Base-by-base conservation (phyloP, 306 rosid species). In the Vigna reflexopilosa region DNA sequence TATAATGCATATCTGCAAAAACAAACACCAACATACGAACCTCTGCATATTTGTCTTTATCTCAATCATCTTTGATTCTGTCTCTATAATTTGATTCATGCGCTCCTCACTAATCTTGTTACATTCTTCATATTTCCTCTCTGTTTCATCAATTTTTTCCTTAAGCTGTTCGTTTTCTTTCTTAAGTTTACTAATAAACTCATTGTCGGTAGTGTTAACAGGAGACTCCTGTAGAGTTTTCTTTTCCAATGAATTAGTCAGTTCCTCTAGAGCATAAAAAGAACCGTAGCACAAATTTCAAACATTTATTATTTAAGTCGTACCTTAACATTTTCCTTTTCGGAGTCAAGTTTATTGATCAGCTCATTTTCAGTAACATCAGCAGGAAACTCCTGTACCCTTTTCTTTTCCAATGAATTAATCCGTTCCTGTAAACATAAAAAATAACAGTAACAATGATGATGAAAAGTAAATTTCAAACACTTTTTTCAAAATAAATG, bases 21-120 rank as follows among this genome's bases (percentile, higher is more conserved):
- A 52, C 28, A 58, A 57, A 80, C 77, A 38, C 19, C 38, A 9
- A n/a, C 15, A 54, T 56, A 57, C 74, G 70, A 79, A 95, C 99
- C 97, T 95, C 55, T 91, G 98, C 96, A 88, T 91, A 65, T 87
- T 10, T 38, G 95, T 91, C 90, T 93, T 95, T 77, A 93, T 75
- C 42, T 91, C 90, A 78, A 91, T 91, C 65, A 95, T 93, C 90
- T 86, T 91, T 22, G 87, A 82, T 82, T 95, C 99, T 45, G 98
- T 92, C 30, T 85, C 93, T 40, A 70, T 36, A 67, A 91, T 91
- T 86, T 89, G 99, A 85, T 84, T 91, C 88, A 88, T 84, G 63
- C 96, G 90, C 72, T 95, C 97, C 69, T 93, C 93, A 79, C 99
- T 83, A 61, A 88, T 79, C 70, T 15, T 70, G 73, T 4, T 83